phyloP scores from a whole-genome alignment of 495 filamentous ascomycete genomes.

The Chaetomium tenue region DNA sequence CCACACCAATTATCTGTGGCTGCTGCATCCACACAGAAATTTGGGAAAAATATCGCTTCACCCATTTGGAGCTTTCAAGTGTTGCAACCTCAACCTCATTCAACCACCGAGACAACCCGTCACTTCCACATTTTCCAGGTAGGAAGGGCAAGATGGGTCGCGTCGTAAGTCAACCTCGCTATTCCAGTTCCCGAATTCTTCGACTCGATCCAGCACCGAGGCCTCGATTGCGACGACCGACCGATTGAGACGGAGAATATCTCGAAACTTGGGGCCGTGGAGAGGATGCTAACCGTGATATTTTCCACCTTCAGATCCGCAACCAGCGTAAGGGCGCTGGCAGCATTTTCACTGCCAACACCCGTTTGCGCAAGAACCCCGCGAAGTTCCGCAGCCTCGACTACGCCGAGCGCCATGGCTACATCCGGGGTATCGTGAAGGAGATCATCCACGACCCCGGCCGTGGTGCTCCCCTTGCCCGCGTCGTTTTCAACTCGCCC shows the following conservation, averaged over 20 bases:
- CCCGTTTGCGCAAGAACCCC: conserved; percentile 81
- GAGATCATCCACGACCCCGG: conserved; percentile 99
- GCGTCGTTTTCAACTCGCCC: conserved; percentile 91
- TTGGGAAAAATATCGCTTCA: conserved; percentile 40
- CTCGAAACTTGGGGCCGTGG: conserved; percentile 11
- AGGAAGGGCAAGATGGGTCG: conserved; percentile 51
- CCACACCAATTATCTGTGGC: conserved; percentile 33
- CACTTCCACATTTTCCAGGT: conserved; percentile 36
- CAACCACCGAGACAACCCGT: conserved; percentile 37
- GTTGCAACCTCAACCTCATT: conserved; percentile 33
- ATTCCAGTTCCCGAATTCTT: conserved; percentile 17
- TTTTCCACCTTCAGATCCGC: conserved; percentile 61
- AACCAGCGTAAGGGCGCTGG: conserved; percentile 98
- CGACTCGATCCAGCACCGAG: conserved; percentile 26
- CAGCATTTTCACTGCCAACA: conserved; percentile 87
- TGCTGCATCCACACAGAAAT: conserved; percentile 41
- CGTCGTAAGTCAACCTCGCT: conserved; percentile 46
- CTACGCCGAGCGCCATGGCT: conserved; percentile 93
- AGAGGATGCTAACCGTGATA: conserved; percentile 31
- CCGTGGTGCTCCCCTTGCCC: conserved; percentile 95
- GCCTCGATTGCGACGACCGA: conserved; percentile 23
- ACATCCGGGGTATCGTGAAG: conserved; percentile 94
- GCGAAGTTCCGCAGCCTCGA: conserved; percentile 93
- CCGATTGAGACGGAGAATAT: conserved; percentile 18
- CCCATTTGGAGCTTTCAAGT: conserved; percentile 31